Base-by-base conservation (phyloP, 75 land plant species). In the Gnetum montanum region DNA sequence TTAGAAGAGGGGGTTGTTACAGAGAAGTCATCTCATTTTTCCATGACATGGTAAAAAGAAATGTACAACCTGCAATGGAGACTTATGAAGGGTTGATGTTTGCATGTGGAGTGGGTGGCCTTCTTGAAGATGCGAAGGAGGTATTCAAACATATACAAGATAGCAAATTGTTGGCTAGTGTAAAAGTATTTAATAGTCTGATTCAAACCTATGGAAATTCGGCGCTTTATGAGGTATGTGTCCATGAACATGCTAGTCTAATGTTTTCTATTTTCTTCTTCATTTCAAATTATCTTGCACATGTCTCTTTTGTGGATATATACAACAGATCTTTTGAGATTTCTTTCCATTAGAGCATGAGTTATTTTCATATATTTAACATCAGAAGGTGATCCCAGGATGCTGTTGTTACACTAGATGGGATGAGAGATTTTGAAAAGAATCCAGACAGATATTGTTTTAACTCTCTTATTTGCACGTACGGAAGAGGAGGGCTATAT, bases 61-160 rank as follows among this genome's bases (percentile, higher is more conserved):
- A 71, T 33, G 75, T 89, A 47, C 76, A 80, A 56, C 96, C 85
- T 6, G 78, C 83, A 60, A 85, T 86, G 88, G 78, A 80, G 66
- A 95, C 88, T 4, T 95, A 90, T 44, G 81, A 77, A n/a, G 84
- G 80, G 1, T 65, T 95, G 20, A 67, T 86, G 10, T 65, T 59
- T 70, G 84, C 90, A 31, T 95, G 99, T 71, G 99, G 88, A 6
- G 83, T 66, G 67, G 97, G 93, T 46, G 97, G 97, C 48, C 82
- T 95, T 40, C 78, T 79, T 57, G 75, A 70, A 47, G 97, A 90
- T 61, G 97, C 84, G 3, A 73, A 68, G 31, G 60, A 69, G 26
- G 82, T 95, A 37, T 57, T 86, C 12, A 61, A 64, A 16, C 83
- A 86, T 56, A 90, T 95, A 86, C 75, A 67, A 41, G 60, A 53